These are phyloP conservation scores for Malus fusca DNA, from an alignment of 306 rosid species.

Conservation along the genomic window DNA sequence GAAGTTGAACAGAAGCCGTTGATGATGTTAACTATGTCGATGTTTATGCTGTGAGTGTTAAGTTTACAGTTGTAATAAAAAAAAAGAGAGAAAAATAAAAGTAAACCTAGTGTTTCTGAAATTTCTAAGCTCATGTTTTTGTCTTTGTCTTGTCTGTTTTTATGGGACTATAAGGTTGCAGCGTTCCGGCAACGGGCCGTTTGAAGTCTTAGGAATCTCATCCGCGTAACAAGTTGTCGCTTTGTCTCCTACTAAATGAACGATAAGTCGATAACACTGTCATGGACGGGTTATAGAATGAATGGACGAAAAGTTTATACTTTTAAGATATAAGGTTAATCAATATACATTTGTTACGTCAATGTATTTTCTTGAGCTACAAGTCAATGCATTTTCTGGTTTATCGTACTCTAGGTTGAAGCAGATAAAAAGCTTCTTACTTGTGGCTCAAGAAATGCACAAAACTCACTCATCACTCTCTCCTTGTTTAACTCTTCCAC, in stretches of 20 bases:
- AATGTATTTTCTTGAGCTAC: too few species aligned
- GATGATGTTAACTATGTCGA: constrained; percentile 28
- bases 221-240: not conserved
- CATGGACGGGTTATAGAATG: too few species aligned
- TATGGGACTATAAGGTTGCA: not conserved
- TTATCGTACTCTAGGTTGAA: not conserved
- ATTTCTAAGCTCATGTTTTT: constrained; percentile 17
- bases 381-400: not conserved
- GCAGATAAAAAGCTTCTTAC: not conserved
- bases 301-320: too few species aligned
- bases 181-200: not conserved
- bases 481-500: not conserved
- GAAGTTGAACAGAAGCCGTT: constrained; percentile 12
- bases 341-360: too few species aligned
- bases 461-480: not conserved
- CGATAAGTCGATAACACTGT: too few species aligned
- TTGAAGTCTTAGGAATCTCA: not conserved
- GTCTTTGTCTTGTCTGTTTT: not conserved
- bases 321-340: too few species aligned
- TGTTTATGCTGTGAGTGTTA: not conserved
- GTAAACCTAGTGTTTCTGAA: not conserved
- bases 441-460: not conserved
- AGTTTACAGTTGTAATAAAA: constrained; percentile 1
- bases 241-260: not conserved
- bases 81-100: not conserved